Evolutionary conservation across 2,329 filamentous ascomycete genomes (phyloP).

Genomic region (Pseudocercospora cruenta): DNA sequence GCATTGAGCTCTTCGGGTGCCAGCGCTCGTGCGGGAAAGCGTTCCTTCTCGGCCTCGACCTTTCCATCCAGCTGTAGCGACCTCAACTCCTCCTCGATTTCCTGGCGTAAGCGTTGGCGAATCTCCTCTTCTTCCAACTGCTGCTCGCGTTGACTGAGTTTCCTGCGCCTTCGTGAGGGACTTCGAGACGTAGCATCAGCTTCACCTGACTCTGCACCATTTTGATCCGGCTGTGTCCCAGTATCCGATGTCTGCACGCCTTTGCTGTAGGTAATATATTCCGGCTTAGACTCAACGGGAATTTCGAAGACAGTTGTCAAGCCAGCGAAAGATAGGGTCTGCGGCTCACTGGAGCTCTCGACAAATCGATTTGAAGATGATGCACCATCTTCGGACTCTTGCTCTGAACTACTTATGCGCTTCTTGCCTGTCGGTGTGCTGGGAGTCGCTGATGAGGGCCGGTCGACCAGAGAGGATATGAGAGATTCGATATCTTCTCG

Average conservation of each 20-base stretch:
- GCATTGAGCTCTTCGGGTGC: conserved; percentile 85
- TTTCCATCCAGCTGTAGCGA: conserved; percentile 60
- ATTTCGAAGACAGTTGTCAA: conserved; percentile 80
- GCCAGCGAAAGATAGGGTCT: conserved; percentile 73
- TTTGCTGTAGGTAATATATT: conserved; percentile 96
- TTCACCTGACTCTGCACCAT: conserved; percentile 64
- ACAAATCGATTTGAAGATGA: conserved; percentile 36
- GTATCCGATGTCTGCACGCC: conserved; percentile 87
- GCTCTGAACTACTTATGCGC: conserved; percentile 31
- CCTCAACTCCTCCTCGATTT: conserved; percentile 90
- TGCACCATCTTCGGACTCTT: conserved; percentile 29
- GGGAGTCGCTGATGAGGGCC: conserved; percentile 46
- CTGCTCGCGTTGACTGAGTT: conserved; percentile 75
- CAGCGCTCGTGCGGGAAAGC: conserved; percentile 70
- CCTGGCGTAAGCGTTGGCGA: conserved; percentile 77
- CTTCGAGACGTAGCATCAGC: conserved; percentile 59
- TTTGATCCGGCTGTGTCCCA: conserved; percentile 54
- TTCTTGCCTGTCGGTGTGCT: conserved; percentile 35
- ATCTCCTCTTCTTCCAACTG: conserved; percentile 83
- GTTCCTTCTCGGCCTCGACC: conserved; percentile 52
- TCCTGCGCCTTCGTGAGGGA: conserved; percentile 62
- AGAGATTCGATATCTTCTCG: conserved; percentile 80
- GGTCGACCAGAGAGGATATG: conserved; percentile 80
- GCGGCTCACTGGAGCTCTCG: conserved; percentile 55
- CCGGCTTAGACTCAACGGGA: conserved; percentile 65